phyloP scores from a whole-genome alignment of 805 yeast genomes.

The Pichia insulana region DNA sequence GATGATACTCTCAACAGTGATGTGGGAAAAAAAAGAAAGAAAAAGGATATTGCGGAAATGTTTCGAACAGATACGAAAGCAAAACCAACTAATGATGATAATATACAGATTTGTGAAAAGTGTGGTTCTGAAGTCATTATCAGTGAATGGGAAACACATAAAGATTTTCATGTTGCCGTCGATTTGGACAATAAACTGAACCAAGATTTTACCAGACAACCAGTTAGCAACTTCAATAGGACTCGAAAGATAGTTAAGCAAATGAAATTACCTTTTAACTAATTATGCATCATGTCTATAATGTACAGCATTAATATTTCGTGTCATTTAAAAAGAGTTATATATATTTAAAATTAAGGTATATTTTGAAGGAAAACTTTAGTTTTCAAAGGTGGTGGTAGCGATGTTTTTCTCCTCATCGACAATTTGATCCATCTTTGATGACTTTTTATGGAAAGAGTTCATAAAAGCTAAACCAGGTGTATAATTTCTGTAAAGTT shows the following conservation, averaged over 20 bases:
- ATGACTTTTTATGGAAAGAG: slow-evolving; percentile 19
- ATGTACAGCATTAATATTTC: too few relatives aligned
- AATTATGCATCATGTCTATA: too few relatives aligned
- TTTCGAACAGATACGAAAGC: background rate
- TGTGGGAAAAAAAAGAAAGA: background rate
- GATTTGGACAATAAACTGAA: slow-evolving; percentile 16
- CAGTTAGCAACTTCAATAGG: slow-evolving; percentile 1
- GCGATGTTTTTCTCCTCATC: background rate
- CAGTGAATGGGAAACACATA: slow-evolving; percentile 16
- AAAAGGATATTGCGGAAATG: background rate
- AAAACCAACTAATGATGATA: background rate
- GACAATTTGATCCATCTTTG: slow-evolving; percentile 1
- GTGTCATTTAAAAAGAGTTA: background rate
- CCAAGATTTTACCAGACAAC: slow-evolving; percentile 5
- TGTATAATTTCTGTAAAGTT: slow-evolving; percentile 33
- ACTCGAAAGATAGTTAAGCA: background rate
- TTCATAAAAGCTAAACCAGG: slow-evolving; percentile 25
- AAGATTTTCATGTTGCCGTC: slow-evolving; percentile 25
- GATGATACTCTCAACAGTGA: background rate
- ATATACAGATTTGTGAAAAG: slow-evolving; percentile 8
- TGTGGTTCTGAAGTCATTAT: slow-evolving; percentile 10
- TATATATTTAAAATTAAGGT: background rate
- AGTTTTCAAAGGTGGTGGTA: background rate
- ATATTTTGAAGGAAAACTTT: background rate
- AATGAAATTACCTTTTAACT: slow-evolving; percentile 7